phyloP scores from a whole-genome alignment of 805 yeast genomes.

The Candida insectorum region DNA sequence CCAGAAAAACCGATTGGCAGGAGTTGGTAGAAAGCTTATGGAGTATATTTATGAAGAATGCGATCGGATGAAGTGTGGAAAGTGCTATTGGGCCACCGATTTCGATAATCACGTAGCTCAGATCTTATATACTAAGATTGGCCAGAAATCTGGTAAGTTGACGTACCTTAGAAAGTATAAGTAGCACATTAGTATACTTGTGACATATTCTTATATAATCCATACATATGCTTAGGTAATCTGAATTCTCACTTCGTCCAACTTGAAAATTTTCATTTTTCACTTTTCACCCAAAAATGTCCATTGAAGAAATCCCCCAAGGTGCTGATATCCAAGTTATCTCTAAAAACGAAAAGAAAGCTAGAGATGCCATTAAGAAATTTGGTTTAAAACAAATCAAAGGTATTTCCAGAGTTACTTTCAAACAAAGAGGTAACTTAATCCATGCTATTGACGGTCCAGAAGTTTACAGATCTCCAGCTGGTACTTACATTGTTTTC shows the following conservation, averaged over 20 bases:
- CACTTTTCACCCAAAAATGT: too few relatives aligned
- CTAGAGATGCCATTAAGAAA: slow-evolving; percentile 84
- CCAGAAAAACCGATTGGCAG: slow-evolving; percentile 35
- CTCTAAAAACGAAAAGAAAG: slow-evolving; percentile 92
- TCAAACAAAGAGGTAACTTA: slow-evolving; percentile 89
- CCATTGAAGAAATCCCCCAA: slow-evolving; percentile 58
- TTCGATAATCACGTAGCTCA: slow-evolving; percentile 56
- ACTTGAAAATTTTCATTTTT: too few relatives aligned
- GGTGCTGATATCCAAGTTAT: slow-evolving; percentile 80
- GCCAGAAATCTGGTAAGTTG: slow-evolving; percentile 34
- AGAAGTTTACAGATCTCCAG: slow-evolving; percentile 89
- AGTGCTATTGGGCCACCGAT: slow-evolving; percentile 54
- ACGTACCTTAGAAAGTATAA: slow-evolving; percentile 23
- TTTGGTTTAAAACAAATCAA: slow-evolving; percentile 85
- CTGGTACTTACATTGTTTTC: slow-evolving; percentile 93
- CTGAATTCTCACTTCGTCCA: too few relatives aligned
- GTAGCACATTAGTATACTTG: too few relatives aligned
- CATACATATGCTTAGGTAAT: too few relatives aligned
- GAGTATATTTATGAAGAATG: slow-evolving; percentile 47
- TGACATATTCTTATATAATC: too few relatives aligned
- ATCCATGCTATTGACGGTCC: slow-evolving; percentile 90
- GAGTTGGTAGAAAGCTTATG: slow-evolving; percentile 48
- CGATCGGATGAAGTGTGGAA: slow-evolving; percentile 36
- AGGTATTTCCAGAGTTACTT: slow-evolving; percentile 93
- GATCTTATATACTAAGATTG: slow-evolving; percentile 50